Base-by-base conservation (phyloP, 208 protist species). In the Wallacemonas rigidus region DNA sequence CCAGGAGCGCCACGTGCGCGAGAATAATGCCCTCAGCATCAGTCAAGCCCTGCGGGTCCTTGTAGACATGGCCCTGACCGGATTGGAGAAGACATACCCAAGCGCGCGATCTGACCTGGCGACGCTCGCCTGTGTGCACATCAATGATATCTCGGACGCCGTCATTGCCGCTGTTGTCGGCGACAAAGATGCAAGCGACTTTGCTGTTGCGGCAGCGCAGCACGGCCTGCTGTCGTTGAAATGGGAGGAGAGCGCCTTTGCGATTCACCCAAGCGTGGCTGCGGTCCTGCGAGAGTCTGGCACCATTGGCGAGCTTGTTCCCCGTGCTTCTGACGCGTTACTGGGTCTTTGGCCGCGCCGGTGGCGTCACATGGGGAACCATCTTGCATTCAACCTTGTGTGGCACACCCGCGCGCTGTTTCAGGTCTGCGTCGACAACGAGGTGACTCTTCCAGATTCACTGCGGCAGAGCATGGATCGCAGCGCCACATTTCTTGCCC, bases 261-360 rank as follows among this genome's bases (percentile, higher is more conserved):
- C 79, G 0, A 77, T 94, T n/a, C 91, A 96, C 56, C 78, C 83
- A 9, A 74, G 77, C 12, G 68, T 92, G 38, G 35, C 41, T n/a
- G 40, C 26, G 2, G 44, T 64, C 6, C 58, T 93, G 54, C 44
- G 41, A 35, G 61, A 51, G 15, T 11, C 6, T 8, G 60, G 8
- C 60, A 41, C 44, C 7, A 48, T 65, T 17, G 15, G 43, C 60
- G 40, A 4, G 41, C 60, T 53, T 8, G 15, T n/a, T 11, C 3
- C 15, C 40, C 14, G 26, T 8, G 73, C 83, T 8, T 76, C 87
- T 3, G 71, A 72, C 7, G 72, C 69, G 1, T 67, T 96, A 14
- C 50, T 74, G 6, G 53, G 62, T 3, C 50, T 94, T 67, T 97
- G 89, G 88, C 92, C 92, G 65, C 88, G 87, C 41, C 83, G 88